phyloP scores from a whole-genome alignment of 805 yeast species.

The Blastobotrys terrestris region DNA sequence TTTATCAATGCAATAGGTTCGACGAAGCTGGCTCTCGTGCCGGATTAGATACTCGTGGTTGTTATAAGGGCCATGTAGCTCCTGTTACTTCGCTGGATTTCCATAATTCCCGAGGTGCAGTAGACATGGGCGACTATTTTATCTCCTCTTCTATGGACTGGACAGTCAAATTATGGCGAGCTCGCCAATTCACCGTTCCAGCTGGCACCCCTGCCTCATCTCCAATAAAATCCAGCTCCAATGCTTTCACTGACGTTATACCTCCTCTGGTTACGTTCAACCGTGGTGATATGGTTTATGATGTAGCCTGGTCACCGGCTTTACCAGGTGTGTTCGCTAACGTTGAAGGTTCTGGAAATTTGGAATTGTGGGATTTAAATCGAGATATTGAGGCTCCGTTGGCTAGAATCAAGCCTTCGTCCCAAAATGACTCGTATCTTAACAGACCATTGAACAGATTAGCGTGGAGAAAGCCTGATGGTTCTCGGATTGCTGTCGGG shows the following conservation, averaged over 20 bases:
- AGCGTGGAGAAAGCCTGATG: slow-evolving; percentile 27
- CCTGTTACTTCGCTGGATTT: slow-evolving; percentile 30
- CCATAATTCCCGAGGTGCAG: slow-evolving; percentile 22
- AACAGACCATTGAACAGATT: slow-evolving; percentile 26
- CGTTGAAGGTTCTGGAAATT: slow-evolving; percentile 30
- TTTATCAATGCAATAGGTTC: slow-evolving; percentile 30
- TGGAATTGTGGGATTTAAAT: slow-evolving; percentile 36
- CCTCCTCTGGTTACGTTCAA: slow-evolving; percentile 22
- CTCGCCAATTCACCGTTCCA: slow-evolving; percentile 7
- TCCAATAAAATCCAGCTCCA: slow-evolving; percentile 1
- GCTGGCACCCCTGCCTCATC: slow-evolving; percentile 1
- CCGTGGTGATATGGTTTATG: slow-evolving; percentile 31
- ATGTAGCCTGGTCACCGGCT: slow-evolving; percentile 34
- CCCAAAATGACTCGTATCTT: background rate
- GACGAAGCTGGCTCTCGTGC: slow-evolving; percentile 28
- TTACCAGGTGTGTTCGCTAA: slow-evolving; percentile 31
- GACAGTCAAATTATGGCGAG: slow-evolving; percentile 33
- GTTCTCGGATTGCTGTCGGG: slow-evolving; percentile 27
- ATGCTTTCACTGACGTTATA: slow-evolving; percentile 1
- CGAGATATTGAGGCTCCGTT: slow-evolving; percentile 28
- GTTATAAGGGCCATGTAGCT: slow-evolving; percentile 30
- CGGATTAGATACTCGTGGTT: slow-evolving; percentile 25
- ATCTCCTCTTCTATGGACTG: slow-evolving; percentile 34
- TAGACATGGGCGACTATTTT: slow-evolving; percentile 25
- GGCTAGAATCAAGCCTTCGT: slow-evolving; percentile 17